Percentiles rank a stretch among this genome's conserved stretches.
These are phyloP conservation scores for Leptographium radiaticola DNA, from an alignment of 2,329 filamentous ascomycete genomes.

Conservation along the genomic window DNA sequence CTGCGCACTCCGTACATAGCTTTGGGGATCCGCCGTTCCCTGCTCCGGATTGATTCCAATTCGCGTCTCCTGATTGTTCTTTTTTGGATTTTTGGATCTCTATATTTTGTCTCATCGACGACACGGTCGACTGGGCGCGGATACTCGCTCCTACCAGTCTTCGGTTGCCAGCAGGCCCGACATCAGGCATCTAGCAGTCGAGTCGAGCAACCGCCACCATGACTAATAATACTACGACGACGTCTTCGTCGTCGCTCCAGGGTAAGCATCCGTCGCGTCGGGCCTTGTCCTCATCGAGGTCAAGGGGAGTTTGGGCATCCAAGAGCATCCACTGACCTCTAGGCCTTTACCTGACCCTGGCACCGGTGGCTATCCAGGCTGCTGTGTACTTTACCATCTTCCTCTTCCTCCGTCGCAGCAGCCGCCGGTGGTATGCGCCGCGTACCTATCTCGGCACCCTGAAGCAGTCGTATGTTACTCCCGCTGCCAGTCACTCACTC, in stretches of 20 bases:
- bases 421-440: slow-evolving; percentile 35
- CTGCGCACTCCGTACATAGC: not conserved
- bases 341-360: slow-evolving; percentile 30
- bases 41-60: not conserved
- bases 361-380: slow-evolving; percentile 23
- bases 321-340: not conserved
- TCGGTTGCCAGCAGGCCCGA: not conserved
- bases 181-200: not conserved
- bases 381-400: slow-evolving; percentile 30
- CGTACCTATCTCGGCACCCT: slow-evolving; percentile 36
- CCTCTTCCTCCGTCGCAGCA: slow-evolving; percentile 29
- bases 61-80: not conserved
- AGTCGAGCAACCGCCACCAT: not conserved
- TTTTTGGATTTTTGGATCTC: not conserved
- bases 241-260: not conserved
- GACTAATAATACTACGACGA: not conserved
- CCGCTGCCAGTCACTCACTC: not conserved
- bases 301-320: too few species aligned
- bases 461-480: slow-evolving; percentile 21
- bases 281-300: not conserved
- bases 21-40: not conserved
- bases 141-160: too few species aligned
- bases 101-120: not conserved
- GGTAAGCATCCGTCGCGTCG: not conserved
- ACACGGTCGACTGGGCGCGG: not conserved